Evolutionary conservation across 441 rosid species (phyloP), one percentile per base, ranked within the genome.

Genomic region (Sinapis alba): DNA sequence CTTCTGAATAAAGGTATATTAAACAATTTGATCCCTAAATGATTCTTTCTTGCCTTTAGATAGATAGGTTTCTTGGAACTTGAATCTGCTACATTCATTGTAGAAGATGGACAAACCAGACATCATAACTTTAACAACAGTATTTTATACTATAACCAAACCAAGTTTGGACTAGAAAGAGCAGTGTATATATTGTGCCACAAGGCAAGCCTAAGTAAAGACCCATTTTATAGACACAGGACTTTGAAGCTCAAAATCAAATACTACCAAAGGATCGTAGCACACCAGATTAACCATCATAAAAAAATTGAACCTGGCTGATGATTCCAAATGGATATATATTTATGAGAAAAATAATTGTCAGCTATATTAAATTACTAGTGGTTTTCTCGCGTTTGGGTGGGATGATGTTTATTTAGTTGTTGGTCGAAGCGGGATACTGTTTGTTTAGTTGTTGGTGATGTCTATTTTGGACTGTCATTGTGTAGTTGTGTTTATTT

Each of bases 11-110:
- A 36, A 38, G 62, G 34, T 47, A 34, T 12, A 13, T 15, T 16
- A 28, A 45, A 60, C 18, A 58, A 41, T 60, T 45, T 71, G 15
- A n/a, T 34, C 18, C 61, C 32, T 13, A 8, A 3, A 21, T 71
- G 24, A 47, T 15, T 43, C 15, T 50, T 19, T 71, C 15, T 9
- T 50, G 24, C 36, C 36, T 60, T 16, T 60, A n/a, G 9, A 34
- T 24, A 24, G 24, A 24, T 38, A 47, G 20, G 15, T 15, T 53
- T 64, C 65, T 73, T 3, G 71, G 71, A 64, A 73, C 70, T 73
- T 73, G 77, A 73, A 54, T 53, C 45, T 38, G 28, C 57, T 54
- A 64, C 70, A 62, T 62, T 72, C 76, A 62, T 51, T 63, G 36
- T 10, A 34, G 62, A 62, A 8, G 50, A 61, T 61, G 68, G 75